These are phyloP conservation scores for Elsinoe australis DNA, from an alignment of 2,329 filamentous ascomycete species.

Conservation along the genomic window DNA sequence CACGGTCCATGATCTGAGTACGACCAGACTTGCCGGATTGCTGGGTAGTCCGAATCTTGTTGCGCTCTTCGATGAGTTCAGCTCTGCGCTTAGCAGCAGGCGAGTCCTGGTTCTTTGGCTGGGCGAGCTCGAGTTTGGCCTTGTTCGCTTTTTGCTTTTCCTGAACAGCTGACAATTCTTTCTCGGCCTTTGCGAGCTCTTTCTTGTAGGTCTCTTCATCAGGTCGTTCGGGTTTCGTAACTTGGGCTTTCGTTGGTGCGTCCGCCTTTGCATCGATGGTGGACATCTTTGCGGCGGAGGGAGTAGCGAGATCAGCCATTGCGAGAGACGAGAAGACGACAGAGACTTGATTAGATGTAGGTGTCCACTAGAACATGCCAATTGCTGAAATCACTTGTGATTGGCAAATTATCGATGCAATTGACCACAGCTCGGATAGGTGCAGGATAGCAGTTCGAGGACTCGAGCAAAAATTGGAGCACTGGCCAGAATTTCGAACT, in stretches of 20 bases:
- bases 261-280: constrained; percentile 29
- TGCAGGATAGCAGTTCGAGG: background rate
- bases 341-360: no score
- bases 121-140: constrained; percentile 76
- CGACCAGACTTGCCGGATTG: constrained; percentile 78
- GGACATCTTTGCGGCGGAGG: constrained; percentile 31
- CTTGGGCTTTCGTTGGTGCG: constrained; percentile 28
- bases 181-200: constrained; percentile 71
- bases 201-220: constrained; percentile 80
- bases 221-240: constrained; percentile 69
- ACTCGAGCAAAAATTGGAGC: constrained; percentile 8
- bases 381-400: background rate
- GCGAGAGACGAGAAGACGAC: constrained; percentile 15
- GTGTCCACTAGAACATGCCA: no score
- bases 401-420: background rate
- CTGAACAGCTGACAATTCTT: constrained; percentile 72
- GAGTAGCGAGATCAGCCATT: constrained; percentile 33
- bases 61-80: constrained; percentile 75
- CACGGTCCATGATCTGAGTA: constrained; percentile 71
- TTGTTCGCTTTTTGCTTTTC: constrained; percentile 74
- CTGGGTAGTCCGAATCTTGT: constrained; percentile 80
- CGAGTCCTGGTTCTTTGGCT: constrained; percentile 73
- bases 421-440: background rate
- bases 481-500: constrained; percentile 2
- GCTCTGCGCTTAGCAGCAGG: constrained; percentile 74